Conservation (phyloP, 2,329 filamentous ascomycete species). For the Lachnum nothofagi region DNA sequence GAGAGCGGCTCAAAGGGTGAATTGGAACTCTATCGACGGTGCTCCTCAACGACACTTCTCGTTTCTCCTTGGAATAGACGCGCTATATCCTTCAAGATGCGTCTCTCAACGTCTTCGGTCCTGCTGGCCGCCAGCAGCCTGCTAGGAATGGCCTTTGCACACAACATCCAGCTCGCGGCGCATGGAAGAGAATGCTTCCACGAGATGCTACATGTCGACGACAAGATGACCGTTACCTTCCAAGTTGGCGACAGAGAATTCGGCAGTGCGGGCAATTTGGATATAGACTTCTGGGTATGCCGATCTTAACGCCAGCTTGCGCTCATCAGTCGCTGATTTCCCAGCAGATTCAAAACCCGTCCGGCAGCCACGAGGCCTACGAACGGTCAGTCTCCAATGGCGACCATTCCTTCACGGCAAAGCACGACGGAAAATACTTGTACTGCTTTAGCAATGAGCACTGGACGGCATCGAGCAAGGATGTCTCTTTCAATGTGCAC, state of each 20-base stretch:
- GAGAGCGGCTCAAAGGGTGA: not conserved
- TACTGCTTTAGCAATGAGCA: conserved; percentile 99
- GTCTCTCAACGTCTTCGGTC: conserved; percentile 28
- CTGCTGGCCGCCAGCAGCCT: conserved; percentile 29
- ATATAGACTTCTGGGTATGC: conserved; percentile 96
- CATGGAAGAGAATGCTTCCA: conserved; percentile 98
- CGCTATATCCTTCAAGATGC: conserved; percentile 29
- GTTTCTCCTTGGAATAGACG: not conserved
- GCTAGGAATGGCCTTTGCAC: conserved; percentile 60
- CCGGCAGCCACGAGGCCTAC: conserved; percentile 69
- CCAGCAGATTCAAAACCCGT: conserved; percentile 69
- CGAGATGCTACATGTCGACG: conserved; percentile 84
- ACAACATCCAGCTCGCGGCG: conserved; percentile 93
- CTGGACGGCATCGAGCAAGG: conserved; percentile 93
- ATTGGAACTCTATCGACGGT: too few species aligned
- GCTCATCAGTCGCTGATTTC: conserved; percentile 16
- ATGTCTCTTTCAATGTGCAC: conserved; percentile 98
- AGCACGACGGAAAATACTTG: conserved; percentile 77
- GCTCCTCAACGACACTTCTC: too few species aligned
- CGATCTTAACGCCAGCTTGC: not conserved
- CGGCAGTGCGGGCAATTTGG: conserved; percentile 86
- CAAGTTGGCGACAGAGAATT: conserved; percentile 97
- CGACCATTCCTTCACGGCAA: conserved; percentile 86
- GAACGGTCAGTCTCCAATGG: conserved; percentile 80
- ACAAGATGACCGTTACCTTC: conserved; percentile 98